Percentiles rank a stretch among this genome's conserved stretches.
These are phyloP conservation scores for Bolboschoenoplectus hybrid DNA, from an alignment of 202 grass and related monocot species.

Conservation along the genomic window DNA sequence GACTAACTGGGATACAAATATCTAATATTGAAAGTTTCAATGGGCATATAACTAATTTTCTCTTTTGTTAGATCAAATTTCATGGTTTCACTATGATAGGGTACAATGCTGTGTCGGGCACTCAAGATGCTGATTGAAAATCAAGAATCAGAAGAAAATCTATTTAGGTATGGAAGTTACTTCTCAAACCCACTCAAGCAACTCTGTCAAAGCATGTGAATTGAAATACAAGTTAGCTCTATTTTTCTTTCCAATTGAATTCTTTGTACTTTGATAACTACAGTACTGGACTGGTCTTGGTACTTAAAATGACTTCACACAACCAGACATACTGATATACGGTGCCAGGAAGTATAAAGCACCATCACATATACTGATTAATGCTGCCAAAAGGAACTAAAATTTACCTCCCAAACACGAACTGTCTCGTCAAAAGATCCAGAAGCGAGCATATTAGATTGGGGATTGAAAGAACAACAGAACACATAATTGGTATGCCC, in stretches of 20 bases:
- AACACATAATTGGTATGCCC: slow-evolving; percentile 95
- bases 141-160: background rate
- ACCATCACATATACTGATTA: background rate
- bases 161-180: background rate
- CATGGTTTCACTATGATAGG: background rate
- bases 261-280: background rate
- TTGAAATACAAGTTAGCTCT: background rate
- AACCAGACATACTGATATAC: background rate
- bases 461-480: slow-evolving; percentile 84
- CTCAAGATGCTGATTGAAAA: background rate
- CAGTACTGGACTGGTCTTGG: background rate
- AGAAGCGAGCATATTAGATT: slow-evolving; percentile 78
- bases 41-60: background rate
- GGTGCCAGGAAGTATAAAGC: background rate
- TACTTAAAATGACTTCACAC: background rate
- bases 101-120: background rate
- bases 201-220: background rate
- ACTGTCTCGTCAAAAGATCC: slow-evolving; percentile 97
- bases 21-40: background rate
- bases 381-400: background rate
- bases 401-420: slow-evolving; percentile 75
- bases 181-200: background rate
- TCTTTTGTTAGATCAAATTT: background rate
- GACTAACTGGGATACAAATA: background rate
- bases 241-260: background rate